Evolutionary conservation across 2,329 filamentous ascomycete species (phyloP), one percentile per base, ranked within the genome.

Genomic region (Pseudonectria buxi): DNA sequence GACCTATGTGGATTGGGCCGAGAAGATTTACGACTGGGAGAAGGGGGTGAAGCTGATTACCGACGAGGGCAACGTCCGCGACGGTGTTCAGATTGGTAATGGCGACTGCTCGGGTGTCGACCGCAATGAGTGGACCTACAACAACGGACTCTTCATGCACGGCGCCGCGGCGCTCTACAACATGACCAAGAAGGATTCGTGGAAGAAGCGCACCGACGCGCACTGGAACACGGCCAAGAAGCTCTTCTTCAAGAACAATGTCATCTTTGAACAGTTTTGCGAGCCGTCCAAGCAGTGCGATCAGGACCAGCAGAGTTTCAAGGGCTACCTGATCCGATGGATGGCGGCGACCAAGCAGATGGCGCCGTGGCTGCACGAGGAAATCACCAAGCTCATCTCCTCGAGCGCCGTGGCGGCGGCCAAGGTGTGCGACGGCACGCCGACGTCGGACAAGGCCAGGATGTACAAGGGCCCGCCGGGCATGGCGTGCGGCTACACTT

Each of bases 1-100:
- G 36, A 92, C 84, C 0, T 94, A 94, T 54, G 69, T 75, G 7
- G 72, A 85, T 10, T 88, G 83, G 83, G 86, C 86, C 0, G 69
- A 76, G 40, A 80, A 69, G 49, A 67, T 81, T 9, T 95, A 79
- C 56, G 70, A 80, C 32, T 86, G 82, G 82, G 68, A 78, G 46
- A 51, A 57, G 9, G 49, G 55, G 0, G 63, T 72, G 9, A 70
- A 72, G 0, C 67, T 86, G 35, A 79, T 86, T 48, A 69, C 66
- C 28, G 43, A 53, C 6, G 58, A 72, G 10, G 78, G 65, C 53
- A 63, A 68, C 33, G 64, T 85, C n/a, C 73, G 64, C 46, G 81
- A 71, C 37, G 65, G 68, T 37, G 54, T 59, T 12, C 56, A 54
- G 5, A 61, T 68, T 30, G 50, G 55, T 26, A 48, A 59, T 11